Base-by-base conservation (phyloP, 2,329 filamentous ascomycete genomes). In the Penicillium corylophilum region DNA sequence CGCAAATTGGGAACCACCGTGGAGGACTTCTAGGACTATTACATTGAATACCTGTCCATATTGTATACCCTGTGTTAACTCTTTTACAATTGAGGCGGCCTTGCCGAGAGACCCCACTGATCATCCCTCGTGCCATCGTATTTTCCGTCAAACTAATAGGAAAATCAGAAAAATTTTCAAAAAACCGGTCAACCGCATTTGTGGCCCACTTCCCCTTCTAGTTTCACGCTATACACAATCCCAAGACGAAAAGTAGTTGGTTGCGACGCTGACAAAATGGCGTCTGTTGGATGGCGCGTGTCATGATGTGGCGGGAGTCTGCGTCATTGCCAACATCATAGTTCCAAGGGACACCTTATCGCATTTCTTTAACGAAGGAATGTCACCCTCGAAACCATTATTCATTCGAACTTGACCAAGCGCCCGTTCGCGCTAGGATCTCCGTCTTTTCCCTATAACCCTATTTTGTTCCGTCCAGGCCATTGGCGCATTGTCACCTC, bases 1-100 rank as follows among this genome's bases (percentile, higher is more conserved):
- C 77, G 76, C 53, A 76, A 77, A 1, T 65, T 87, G 28, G 85
- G 85, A n/a, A 74, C 71, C 6, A 70, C 64, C 3, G 65, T 77
- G 54, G 68, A 72, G 50, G 73, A 77, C 18, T 77, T 77, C 55
- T 77, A 57, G 26, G 12, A 24, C 8, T 10, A 28, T 50, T 46
- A 20, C 20, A 50, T 33, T 41, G 46, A 29, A 8, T 18, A 28
- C 18, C 24, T 38, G 16, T 23, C 10, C 41, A 18, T 43, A 29
- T 53, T 49, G 41, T 45, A 58, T 58, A 56, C 55, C 48, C 53
- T 44, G 41, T 33, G 33, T 35, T 48, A 22, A 50, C 35, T 50
- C 51, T 18, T 45, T 24, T 24, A 4, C 46, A 39, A 5, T 38
- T 31, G 44, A 31, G 15, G 9, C 20, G 9, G 12, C 16, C 46